Evolutionary conservation across 441 rosid genomes (phyloP), one percentile per base, ranked within the genome.

Genomic region (Populus hybrid): DNA sequence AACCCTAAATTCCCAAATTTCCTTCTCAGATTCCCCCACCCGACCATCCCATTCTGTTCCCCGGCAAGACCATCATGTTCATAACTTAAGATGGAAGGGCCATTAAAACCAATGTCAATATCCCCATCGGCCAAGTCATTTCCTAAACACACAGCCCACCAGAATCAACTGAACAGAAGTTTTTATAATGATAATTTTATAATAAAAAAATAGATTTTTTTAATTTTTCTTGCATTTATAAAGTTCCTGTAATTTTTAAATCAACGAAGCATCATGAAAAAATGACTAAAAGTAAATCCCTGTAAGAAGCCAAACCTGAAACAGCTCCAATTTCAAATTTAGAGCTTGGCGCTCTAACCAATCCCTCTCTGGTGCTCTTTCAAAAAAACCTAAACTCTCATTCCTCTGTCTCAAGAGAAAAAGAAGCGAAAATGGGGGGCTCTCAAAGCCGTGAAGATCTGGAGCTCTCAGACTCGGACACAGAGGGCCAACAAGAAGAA

Each of bases 381-480:
- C 24, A 10, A 35, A 31, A 23, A 24, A 33, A 3, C 56, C n/a
- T 28, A 53, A 53, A 53, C 20, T 9, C 67, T n/a, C 23, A 50
- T 3, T 74, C 16, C 31, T 42, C 74, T 71, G 61, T 26, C 20
- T 53, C 67, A 29, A 29, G 9, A 20, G 28, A 68, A 7, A 59
- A 14, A 53, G 38, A 21, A 40, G 12, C 1, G 26, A 38, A 75
- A 45, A 92, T 96, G 98, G 98, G 98, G 65, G 91, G 79, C 21
- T 33, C 90, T 68, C 94, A 94, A 63, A 96, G 98, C 85, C 96
- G 90, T 38, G 93, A 90, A 72, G 94, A 95, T 74, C 87, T 92
- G 20, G 93, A 88, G 63, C 80, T 91, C 72, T 87, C 93, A 14
- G 94, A 91, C 80, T 91, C 91, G 0, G 99, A 93, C 33, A 88